Evolutionary conservation across 805 yeast genomes (phyloP), one percentile per base, ranked within the genome.

Genomic region (Torulaspora microellipsoides): DNA sequence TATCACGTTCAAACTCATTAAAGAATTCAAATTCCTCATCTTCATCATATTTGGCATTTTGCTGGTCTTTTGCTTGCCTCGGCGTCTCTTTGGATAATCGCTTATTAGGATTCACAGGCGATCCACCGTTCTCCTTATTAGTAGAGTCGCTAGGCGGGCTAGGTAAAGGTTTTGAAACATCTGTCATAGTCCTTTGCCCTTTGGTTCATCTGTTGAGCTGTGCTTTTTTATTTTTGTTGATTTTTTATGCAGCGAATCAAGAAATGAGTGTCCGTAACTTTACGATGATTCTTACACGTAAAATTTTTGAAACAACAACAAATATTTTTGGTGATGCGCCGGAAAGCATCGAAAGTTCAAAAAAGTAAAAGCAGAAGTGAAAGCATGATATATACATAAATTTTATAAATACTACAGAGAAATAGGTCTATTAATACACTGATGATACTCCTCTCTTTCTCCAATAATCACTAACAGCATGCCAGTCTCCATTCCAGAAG

Each of bases 381-480:
- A 20, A 20, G 25, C 25, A 20, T 20, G 25, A 20, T 20, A 31
- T 20, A 15, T 13, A 7, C 31, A n/a, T 31, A 31, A 15, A 31
- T 6, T 20, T 20, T 20, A 20, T 7, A 20, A 4, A 20, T 20
- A 20, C 8, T 7, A 20, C 25, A 8, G 7, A 7, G 25, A 6
- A 20, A 20, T 20, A 20, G 7, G 25, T 20, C 25, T 20, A 20
- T 37, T 28, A 60, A 30, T 51, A 55, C 11, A 52, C 57, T 7
- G 52, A 52, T 2, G 66, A 56, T 2, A 61, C 41, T 7, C 95
- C 96, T 36, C 83, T 67, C 60, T 90, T 90, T 45, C 98, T 71
- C 96, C 97, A 91, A 61, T 66, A 86, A 62, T 91, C 98, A 53
- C 88, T 73, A 9, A 89, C 96, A 1, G 95, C 96, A 41, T 79